Evolutionary conservation across 108 stramenopile species (phyloP).

Genomic region (Skeletonema menzelii): DNA sequence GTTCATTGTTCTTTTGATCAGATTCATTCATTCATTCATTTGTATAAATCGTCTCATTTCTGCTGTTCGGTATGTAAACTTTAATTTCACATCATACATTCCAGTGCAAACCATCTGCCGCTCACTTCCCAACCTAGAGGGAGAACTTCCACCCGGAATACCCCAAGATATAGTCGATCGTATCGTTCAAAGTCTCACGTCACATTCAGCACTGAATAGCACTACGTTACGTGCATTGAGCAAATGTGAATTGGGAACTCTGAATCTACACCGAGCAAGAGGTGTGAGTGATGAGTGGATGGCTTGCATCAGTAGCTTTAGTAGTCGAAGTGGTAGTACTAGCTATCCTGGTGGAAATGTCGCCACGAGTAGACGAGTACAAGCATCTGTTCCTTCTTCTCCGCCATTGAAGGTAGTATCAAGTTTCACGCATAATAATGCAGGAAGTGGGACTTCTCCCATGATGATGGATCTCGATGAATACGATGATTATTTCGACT

Average conservation of each 20-base stretch:
- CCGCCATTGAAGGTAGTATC: conserved; percentile 23
- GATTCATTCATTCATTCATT: not conserved
- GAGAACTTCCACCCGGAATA: conserved; percentile 70
- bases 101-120: conserved; percentile 51
- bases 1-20: not conserved
- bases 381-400: not conserved
- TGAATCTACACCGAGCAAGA: conserved; percentile 67
- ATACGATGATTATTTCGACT: conserved; percentile 11
- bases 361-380: not conserved
- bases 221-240: conserved; percentile 64
- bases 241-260: conserved; percentile 64
- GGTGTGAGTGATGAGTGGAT: conserved; percentile 88
- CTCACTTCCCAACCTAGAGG: conserved; percentile 60
- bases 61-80: not conserved
- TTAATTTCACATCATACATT: not conserved
- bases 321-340: conserved; percentile 19
- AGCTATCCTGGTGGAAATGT: conserved; percentile 11
- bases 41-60: not conserved
- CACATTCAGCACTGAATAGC: conserved; percentile 73
- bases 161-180: conserved; percentile 83
- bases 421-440: conserved; percentile 1
- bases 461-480: conserved; percentile 21
- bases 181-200: conserved; percentile 58
- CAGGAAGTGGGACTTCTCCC: conserved; percentile 3
- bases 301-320: conserved; percentile 4